Evolutionary conservation across 257 asterid genomes (phyloP), one percentile per base, ranked within the genome.

Genomic region (Avicennia marina): DNA sequence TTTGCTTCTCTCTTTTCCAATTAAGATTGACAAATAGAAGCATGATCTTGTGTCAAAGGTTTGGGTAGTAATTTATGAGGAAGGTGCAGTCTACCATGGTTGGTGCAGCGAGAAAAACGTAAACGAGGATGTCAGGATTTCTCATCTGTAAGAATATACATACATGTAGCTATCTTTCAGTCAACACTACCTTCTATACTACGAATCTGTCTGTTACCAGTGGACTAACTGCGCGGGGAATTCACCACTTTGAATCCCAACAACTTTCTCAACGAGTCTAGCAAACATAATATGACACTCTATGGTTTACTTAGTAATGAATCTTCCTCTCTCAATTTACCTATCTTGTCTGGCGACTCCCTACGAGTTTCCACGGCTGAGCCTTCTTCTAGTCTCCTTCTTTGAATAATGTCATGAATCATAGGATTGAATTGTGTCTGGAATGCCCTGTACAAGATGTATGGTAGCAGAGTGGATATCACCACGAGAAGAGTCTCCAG

Each of bases 391-490:
- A 44, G 52, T 13, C 78, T 56, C 38, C 66, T 55, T 50, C 66
- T 38, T 31, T 85, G 97, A 62, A 91, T 76, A 15, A 27, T 25
- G 24, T 88, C 98, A 54, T 88, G 98, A 56, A 76, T 76, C 97
- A 85, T 80, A 0, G 98, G 98, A 8, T 29, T 54, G 66, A 85
- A 89, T 78, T 72, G 68, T 0, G 75, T 71, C 79, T 88, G 98
- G 16, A 89, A 60, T 1, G 89, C 75, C 69, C 95, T 62, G 78
- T 78, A 86, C 31, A 78, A 31, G 13, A 78, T 53, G 66, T 83
- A 88, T 0, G 98, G 98, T 44, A 91, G 50, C 21, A 91, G 61
- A 41, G 89, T 46, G 2, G 89, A 60, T 31, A 86, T 67, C 1
- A 84, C 95, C 3, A 86, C 82, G 0, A 83, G 64, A 56, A 82